Percentiles rank a stretch among this genome's conserved stretches.
Evolutionary conservation across 2,329 filamentous ascomycete genomes (phyloP).

Genomic region (Neofusicoccum parvum): DNA sequence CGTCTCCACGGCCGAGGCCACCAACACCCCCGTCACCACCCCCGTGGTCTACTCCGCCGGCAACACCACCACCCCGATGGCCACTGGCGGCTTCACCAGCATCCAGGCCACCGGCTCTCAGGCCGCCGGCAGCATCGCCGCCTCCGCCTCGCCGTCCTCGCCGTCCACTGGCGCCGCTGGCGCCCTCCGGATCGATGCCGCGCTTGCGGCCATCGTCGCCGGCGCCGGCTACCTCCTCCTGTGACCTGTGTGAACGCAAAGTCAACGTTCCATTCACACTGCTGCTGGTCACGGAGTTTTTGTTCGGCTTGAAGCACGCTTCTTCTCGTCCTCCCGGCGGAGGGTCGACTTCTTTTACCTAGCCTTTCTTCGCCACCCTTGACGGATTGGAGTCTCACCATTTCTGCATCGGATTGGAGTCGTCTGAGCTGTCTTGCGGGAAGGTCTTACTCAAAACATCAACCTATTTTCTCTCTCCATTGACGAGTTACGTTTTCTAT

Average conservation of each 20-base stretch:
- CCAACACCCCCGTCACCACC: constrained; percentile 17
- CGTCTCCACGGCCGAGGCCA: constrained; percentile 25
- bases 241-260: constrained; percentile 21
- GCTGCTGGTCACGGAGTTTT: constrained; percentile 5
- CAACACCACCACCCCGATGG: constrained; percentile 22
- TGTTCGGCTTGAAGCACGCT: neutral
- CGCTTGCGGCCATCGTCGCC: constrained; percentile 34
- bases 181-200: constrained; percentile 34
- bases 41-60: constrained; percentile 18
- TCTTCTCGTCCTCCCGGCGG: constrained; percentile 9
- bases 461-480: constrained; percentile 13
- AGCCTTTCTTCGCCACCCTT: constrained; percentile 1
- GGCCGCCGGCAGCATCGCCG: neutral
- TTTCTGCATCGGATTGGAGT: constrained; percentile 20
- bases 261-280: neutral
- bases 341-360: neutral
- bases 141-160: neutral
- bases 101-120: neutral
- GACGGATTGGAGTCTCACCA: constrained; percentile 18
- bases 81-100: constrained; percentile 20
- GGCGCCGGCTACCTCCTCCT: constrained; percentile 39
- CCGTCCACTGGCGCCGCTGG: constrained; percentile 39
- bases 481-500: constrained; percentile 22
- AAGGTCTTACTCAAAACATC: constrained; percentile 4
- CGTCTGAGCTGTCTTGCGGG: constrained; percentile 17